Base-by-base conservation (phyloP, 2,329 filamentous ascomycete genomes). In the Fusarium virguliforme region DNA sequence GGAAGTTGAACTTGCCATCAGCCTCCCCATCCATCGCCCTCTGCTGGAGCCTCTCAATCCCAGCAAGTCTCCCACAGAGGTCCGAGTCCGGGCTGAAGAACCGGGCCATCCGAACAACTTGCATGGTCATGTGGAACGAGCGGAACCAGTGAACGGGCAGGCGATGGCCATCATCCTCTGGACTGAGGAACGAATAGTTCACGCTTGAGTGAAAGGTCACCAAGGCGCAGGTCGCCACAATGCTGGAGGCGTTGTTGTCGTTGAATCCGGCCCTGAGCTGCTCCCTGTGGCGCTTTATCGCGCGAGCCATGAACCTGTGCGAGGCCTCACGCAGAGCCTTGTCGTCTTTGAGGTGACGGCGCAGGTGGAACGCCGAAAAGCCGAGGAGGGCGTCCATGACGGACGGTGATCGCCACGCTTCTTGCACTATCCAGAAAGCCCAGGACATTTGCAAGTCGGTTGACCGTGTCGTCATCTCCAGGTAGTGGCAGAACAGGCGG, bases 101-200 rank as follows among this genome's bases (percentile, higher is more conserved):
- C 6, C 43, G 43, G 0, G 43, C 43, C 43, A 50, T 50, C 2
- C 43, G 24, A 3, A 50, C n/a, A 4, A 50, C 26, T 18, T 50
- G 43, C 26, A 50, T 50, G 3, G 43, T 30, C 26, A 50, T 53
- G 1, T 35, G 12, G 13, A 53, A 35, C 5, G 50, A 24, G 12
- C 32, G 32, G 30, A 53, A 53, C 50, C 50, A 53, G 32, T 35
- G 50, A 15, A 53, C 30, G 24, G 50, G 50, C 12, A 8, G 50
- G 4, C 50, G 50, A 2, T 12, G 4, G 1, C 18, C 30, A 15
- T 4, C n/a, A 6, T 15, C 22, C 8, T 34, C 50, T 1, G 12
- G n/a, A 3, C 8, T 12, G 2, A 53, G 18, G 18, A 53, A 35
- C 1, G 7, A 8, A 9, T 53, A 12, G 22, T 53, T 53, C 13